These are phyloP conservation scores for Harrya chromipes DNA, from an alignment of 768 basidiomycete genomes.

Conservation along the genomic window DNA sequence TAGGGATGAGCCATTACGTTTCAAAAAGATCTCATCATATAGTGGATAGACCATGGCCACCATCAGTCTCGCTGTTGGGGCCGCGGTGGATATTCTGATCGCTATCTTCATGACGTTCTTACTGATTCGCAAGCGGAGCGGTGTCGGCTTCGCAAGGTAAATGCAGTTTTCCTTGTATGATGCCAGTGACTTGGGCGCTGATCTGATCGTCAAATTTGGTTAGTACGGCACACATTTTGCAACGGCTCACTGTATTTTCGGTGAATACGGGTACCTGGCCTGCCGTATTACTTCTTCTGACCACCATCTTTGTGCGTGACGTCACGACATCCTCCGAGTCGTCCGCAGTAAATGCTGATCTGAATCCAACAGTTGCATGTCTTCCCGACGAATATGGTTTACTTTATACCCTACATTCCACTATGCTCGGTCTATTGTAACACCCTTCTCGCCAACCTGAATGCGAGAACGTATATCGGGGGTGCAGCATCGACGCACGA, in stretches of 20 bases:
- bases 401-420: not conserved
- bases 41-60: not conserved
- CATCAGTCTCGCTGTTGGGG: not conserved
- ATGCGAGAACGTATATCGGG: not conserved
- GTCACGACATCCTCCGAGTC: too few relatives aligned
- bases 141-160: not conserved
- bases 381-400: not conserved
- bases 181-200: too few relatives aligned
- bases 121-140: not conserved
- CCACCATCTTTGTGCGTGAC: slow-evolving; percentile 44
- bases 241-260: not conserved
- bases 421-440: slow-evolving; percentile 4
- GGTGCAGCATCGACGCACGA: not conserved
- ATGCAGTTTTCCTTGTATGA: too few relatives aligned
- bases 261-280: slow-evolving; percentile 36
- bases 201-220: too few relatives aligned
- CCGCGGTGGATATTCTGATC: slow-evolving; percentile 5
- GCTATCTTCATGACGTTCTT: not conserved
- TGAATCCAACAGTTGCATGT: not conserved
- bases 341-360: too few relatives aligned
- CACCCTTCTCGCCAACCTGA: slow-evolving; percentile 4
- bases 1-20: not conserved
- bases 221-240: not conserved
- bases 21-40: not conserved
- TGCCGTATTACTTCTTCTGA: slow-evolving; percentile 34